These are phyloP conservation scores for Hyparrhenia diplandra DNA, from an alignment of 176 grass and related monocot genomes.

Conservation along the genomic window DNA sequence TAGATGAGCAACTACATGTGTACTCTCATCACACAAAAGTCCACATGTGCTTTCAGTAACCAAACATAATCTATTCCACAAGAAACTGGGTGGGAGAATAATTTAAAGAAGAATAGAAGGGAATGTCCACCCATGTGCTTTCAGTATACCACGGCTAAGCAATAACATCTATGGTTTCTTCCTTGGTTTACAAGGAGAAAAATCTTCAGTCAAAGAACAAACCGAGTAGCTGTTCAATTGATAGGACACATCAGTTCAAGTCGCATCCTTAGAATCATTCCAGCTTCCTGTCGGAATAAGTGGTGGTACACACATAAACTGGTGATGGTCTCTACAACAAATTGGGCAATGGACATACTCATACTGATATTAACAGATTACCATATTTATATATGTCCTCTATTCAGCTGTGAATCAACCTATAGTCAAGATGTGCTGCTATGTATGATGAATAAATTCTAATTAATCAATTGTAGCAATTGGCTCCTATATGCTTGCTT, in stretches of 20 bases:
- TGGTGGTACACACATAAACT: not conserved
- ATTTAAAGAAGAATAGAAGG: not conserved
- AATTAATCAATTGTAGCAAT: not conserved
- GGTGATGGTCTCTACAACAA: constrained; percentile 28
- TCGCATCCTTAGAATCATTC: constrained; percentile 6
- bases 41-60: too few species aligned
- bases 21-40: not conserved
- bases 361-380: not conserved
- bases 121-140: not conserved
- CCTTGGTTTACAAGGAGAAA: too few species aligned
- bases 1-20: too few species aligned
- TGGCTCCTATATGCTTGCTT: constrained; percentile 28
- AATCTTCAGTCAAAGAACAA: not conserved
- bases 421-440: constrained; percentile 7
- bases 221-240: not conserved
- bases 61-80: not conserved
- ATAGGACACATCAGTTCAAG: not conserved
- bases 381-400: constrained; percentile 3
- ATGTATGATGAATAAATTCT: constrained; percentile 20
- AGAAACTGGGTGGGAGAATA: not conserved
- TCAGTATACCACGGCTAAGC: not conserved
- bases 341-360: constrained; percentile 31
- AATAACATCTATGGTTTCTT: too few species aligned
- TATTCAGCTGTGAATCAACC: constrained; percentile 15
- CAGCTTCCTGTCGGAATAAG: constrained; percentile 22